Percentiles rank a stretch among this genome's conserved stretches.
phyloP scores from a whole-genome alignment of 2,329 filamentous ascomycete genomes.

The Podosphaera fusca region DNA sequence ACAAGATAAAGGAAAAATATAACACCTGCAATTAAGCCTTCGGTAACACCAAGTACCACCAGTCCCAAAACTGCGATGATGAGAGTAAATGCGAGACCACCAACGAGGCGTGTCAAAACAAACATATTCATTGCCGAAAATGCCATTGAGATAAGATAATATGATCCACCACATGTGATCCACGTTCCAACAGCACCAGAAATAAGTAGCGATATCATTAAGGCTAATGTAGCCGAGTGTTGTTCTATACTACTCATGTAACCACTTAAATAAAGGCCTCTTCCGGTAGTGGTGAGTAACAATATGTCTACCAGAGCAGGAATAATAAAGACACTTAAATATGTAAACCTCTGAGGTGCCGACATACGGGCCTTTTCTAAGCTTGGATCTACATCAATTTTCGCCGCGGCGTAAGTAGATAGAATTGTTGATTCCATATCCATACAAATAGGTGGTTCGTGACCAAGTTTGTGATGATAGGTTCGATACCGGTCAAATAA shows the following conservation, averaged over 20 bases:
- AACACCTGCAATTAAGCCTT: constrained; percentile 3
- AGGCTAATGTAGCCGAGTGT: constrained; percentile 4
- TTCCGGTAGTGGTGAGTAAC: constrained; percentile 5
- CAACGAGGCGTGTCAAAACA: constrained; percentile 5
- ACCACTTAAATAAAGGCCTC: constrained; percentile 5
- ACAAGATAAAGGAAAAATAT: constrained; percentile 6
- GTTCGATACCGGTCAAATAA: constrained; percentile 16
- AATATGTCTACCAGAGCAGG: constrained; percentile 6
- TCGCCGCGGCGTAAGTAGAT: constrained; percentile 26
- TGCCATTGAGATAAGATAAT: constrained; percentile 7
- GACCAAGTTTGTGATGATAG: constrained; percentile 22
- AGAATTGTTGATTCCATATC: constrained; percentile 25
- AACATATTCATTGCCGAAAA: constrained; percentile 7
- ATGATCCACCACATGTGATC: constrained; percentile 7
- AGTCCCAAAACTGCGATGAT: constrained; percentile 4
- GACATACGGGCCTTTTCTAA: constrained; percentile 22
- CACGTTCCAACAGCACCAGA: constrained; percentile 7
- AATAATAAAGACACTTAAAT: constrained; percentile 33
- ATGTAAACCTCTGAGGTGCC: constrained; percentile 12
- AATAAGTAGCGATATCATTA: constrained; percentile 6
- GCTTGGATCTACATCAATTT: constrained; percentile 26
- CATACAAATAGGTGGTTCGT: constrained; percentile 26
- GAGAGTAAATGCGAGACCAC: constrained; percentile 6
- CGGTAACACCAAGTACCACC: neutral
- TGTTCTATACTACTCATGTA: constrained; percentile 3